These are phyloP conservation scores for Aethionema arabicum DNA, from an alignment of 345 rosid genomes.

Conservation along the genomic window DNA sequence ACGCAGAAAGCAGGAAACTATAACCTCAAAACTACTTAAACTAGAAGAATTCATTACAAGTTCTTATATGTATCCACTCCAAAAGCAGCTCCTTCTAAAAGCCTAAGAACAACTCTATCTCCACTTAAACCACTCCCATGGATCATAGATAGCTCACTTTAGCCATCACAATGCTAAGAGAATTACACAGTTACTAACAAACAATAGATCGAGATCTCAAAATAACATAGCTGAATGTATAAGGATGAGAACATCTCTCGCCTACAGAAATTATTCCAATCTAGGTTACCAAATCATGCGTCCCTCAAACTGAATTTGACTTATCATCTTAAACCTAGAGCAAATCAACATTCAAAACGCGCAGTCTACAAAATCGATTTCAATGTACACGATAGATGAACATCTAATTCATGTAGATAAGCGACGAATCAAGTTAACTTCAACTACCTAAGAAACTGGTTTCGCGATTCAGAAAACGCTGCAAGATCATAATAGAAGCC, in stretches of 20 bases:
- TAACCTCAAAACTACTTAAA: slow-evolving; percentile 3
- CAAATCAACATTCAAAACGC: background rate
- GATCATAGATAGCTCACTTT: background rate
- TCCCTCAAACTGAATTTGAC: background rate
- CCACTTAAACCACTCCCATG: slow-evolving; percentile 13
- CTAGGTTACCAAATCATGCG: background rate
- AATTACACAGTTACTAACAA: slow-evolving; percentile 14
- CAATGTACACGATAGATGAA: background rate
- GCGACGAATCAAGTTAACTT: background rate
- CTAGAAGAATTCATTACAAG: slow-evolving; percentile 7
- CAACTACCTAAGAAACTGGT: background rate
- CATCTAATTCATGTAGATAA: background rate
- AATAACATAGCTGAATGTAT: background rate
- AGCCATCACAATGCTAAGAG: slow-evolving; percentile 1
- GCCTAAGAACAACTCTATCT: slow-evolving; percentile 14
- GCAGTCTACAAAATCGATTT: background rate
- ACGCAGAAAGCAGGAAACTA: slow-evolving; percentile 1
- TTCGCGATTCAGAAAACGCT: background rate
- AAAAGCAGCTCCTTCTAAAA: background rate
- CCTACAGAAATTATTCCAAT: background rate
- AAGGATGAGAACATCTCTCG: slow-evolving; percentile 6
- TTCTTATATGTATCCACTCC: background rate
- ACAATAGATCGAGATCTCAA: slow-evolving; percentile 12
- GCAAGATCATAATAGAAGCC: slow-evolving; percentile 14
- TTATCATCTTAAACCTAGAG: background rate